Conservation (phyloP, 73 alveolate species). For the Stentor coeruleus region DNA sequence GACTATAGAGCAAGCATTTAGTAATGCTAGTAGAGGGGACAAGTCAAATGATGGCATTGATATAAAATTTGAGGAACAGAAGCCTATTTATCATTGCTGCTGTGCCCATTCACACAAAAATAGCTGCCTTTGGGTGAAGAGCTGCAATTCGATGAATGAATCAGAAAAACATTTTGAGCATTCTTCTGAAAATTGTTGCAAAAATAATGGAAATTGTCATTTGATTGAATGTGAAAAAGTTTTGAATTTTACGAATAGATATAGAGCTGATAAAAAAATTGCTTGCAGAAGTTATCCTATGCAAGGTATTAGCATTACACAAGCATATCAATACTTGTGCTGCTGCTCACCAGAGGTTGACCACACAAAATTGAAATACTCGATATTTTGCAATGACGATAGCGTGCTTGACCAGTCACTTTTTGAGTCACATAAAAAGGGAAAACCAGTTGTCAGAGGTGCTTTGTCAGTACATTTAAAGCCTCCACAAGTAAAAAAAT, state of each 20-base stretch:
- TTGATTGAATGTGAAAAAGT: neutral
- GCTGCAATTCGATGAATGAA: constrained; percentile 31
- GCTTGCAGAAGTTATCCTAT: constrained; percentile 19
- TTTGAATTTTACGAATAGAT: constrained; percentile 14
- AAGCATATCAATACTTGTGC: constrained; percentile 35
- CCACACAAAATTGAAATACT: constrained; percentile 48
- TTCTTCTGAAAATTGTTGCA: too few relatives aligned
- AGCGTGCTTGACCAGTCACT: neutral
- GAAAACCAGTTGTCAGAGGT: neutral
- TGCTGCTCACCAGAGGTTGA: constrained; percentile 79
- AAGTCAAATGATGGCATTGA: constrained; percentile 30
- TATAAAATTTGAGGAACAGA: too few relatives aligned
- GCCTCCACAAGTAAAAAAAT: neutral
- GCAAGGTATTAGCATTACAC: neutral
- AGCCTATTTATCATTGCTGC: too few relatives aligned
- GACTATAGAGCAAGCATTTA: constrained; percentile 39
- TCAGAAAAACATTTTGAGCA: neutral
- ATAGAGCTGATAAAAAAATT: constrained; percentile 26
- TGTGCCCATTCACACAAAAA: constrained; percentile 58
- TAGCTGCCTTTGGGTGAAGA: too few relatives aligned
- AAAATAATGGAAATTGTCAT: neutral
- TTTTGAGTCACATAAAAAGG: neutral
- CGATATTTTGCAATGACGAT: constrained; percentile 28
- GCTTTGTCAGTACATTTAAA: neutral
- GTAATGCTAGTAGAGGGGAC: constrained; percentile 37